These are phyloP conservation scores for Vanilla planifolia DNA, from an alignment of 106 monocot species.

Conservation along the genomic window DNA sequence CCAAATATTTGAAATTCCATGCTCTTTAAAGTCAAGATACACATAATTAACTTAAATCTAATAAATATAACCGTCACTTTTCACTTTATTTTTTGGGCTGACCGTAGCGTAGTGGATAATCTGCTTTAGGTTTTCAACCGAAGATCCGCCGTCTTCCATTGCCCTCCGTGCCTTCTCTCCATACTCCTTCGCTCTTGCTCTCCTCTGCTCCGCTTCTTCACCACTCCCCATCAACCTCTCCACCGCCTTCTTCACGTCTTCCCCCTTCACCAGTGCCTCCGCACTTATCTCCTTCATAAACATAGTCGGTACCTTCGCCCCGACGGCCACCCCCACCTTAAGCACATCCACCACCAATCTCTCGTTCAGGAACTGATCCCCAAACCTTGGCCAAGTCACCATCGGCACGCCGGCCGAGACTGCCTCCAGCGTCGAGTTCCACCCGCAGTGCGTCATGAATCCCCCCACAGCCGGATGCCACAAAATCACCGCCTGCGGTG, in stretches of 20 bases:
- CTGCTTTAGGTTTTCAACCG: constrained; percentile 5
- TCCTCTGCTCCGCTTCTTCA: constrained; percentile 5
- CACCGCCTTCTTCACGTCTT: constrained; percentile 3
- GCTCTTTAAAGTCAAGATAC: too few relatives aligned
- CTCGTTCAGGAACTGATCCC: constrained; percentile 25
- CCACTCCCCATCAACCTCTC: constrained; percentile 1
- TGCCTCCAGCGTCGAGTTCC: constrained; percentile 24
- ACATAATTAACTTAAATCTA: too few relatives aligned
- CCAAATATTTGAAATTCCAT: too few relatives aligned
- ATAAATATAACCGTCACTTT: too few relatives aligned
- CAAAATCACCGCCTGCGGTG: constrained; percentile 16
- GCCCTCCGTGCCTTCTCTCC: constrained; percentile 10
- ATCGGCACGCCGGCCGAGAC: constrained; percentile 13
- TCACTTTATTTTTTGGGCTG: too few relatives aligned
- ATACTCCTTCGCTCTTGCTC: constrained; percentile 6
- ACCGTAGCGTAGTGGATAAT: constrained; percentile 1
- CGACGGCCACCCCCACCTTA: constrained; percentile 8
- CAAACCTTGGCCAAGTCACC: constrained; percentile 23
- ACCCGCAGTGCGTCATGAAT: constrained; percentile 22
- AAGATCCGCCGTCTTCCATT: constrained; percentile 15
- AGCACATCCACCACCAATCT: constrained; percentile 16
- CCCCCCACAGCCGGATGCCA: constrained; percentile 26
- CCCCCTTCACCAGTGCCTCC: constrained; percentile 2
- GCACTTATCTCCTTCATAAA: neutral
- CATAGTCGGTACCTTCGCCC: neutral